Evolutionary conservation across 805 yeast species (phyloP), one percentile per base, ranked within the genome.

Genomic region (Saccharomycopsis sp.): DNA sequence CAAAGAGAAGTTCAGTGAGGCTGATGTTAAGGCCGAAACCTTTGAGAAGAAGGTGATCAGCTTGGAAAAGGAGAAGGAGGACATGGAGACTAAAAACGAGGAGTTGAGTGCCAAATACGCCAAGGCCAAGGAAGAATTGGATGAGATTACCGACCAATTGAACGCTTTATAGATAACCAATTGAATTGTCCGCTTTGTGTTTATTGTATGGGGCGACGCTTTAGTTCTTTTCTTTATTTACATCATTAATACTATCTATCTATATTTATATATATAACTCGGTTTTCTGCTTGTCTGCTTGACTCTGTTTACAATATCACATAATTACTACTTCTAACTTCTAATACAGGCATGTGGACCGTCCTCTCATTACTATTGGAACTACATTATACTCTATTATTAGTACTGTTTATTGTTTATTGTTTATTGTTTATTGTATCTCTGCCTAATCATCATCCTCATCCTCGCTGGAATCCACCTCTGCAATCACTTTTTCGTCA

Each of bases 11-110:
- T 77, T 82, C 69, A 78, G 85, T 72, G 86, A 81, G 67, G 77
- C 85, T 55, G 87, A 82, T 66, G 75, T 82, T 68, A 81, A 82
- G 72, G 85, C 85, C 61, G 87, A 82, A 72, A 84, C 80, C 64
- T 75, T 82, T 69, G 86, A 82, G 72, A 80, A 85, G 74, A 82
- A 82, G 74, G 85, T 82, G 53, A 76, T 83, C 54, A 80, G 85
- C 20, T 75, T 82, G 69, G 86, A 82, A 71, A 71, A 79, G 57
- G 86, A 82, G 71, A 81, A 80, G 75, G 82, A 80, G 64, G 84
- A 81, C 62, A 73, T 78, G 72, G 85, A 82, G 71, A 75, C 76
- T 73, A 81, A 81, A 70, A 78, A 69, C 64, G 87, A 82, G 71
- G 84, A 80, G 65, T 75, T 82, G 69, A 77, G 79, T 68, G 81